Conservation (phyloP, 306 rosid genomes). For the Prunus kanzakura region DNA sequence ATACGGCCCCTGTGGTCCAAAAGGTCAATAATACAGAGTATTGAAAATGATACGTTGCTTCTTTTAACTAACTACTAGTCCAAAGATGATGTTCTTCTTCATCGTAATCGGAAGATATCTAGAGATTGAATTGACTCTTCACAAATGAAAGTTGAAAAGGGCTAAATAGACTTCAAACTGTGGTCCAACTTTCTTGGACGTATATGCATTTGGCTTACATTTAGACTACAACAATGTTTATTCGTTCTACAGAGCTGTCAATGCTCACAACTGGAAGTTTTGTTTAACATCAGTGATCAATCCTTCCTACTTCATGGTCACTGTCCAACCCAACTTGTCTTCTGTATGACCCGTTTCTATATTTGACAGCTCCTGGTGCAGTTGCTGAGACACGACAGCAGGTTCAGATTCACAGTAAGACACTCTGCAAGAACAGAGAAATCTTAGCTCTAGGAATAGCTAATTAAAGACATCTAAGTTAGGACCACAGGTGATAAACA, state of each 20-base stretch:
- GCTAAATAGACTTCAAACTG: not conserved
- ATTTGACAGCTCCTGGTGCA: constrained; percentile 8
- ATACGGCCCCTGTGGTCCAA: not conserved
- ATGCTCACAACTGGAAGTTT: not conserved
- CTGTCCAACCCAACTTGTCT: constrained; percentile 14
- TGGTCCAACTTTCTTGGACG: not conserved
- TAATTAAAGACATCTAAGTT: not conserved
- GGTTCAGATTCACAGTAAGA: not conserved
- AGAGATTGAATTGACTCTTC: no score
- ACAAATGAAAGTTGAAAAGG: not conserved
- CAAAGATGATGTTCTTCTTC: no score
- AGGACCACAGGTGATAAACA: not conserved
- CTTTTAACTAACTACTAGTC: no score
- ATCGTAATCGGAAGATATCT: no score
- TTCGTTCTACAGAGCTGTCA: not conserved
- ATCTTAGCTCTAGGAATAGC: not conserved
- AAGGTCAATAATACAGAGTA: no score
- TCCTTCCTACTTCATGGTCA: constrained; percentile 3
- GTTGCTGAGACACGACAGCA: constrained; percentile 7
- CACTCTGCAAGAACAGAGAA: not conserved
- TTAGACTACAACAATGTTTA: not conserved
- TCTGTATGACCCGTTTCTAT: constrained; percentile 10
- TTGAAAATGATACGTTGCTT: no score
- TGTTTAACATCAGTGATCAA: not conserved
- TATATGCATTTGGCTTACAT: not conserved